These are phyloP conservation scores for Alopecurus myosuroides DNA, from an alignment of 176 grass and related monocot species.

Conservation along the genomic window DNA sequence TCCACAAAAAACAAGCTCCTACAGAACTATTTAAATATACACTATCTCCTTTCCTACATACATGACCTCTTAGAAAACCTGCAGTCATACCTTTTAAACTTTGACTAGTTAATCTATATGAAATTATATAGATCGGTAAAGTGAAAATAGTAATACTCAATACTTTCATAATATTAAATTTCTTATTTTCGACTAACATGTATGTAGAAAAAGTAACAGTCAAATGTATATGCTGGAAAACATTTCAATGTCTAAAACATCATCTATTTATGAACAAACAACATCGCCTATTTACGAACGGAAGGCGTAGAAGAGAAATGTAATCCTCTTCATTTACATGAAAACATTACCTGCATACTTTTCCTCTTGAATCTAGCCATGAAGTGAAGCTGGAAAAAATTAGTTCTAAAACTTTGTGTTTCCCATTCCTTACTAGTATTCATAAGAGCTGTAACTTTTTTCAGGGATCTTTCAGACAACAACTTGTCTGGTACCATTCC, in stretches of 20 bases:
- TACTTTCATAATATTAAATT: background rate
- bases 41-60: background rate
- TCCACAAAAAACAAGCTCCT: background rate
- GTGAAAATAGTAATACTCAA: background rate
- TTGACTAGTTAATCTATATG: background rate
- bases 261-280: background rate
- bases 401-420: background rate
- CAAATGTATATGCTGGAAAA: background rate
- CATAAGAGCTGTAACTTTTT: constrained; percentile 7
- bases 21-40: background rate
- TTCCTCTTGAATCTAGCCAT: background rate
- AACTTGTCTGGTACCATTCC: constrained; percentile 55
- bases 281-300: no score
- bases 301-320: background rate
- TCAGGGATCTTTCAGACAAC: constrained; percentile 68
- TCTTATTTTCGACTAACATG: background rate
- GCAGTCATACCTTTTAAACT: background rate
- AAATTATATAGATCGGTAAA: background rate
- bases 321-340: background rate
- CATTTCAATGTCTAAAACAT: background rate
- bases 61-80: background rate
- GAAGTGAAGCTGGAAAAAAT: background rate
- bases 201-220: background rate
- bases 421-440: background rate
- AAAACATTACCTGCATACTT: background rate